A percentile compares a stretch with the other conserved stretches of the same genome.
These are phyloP conservation scores for Backusella psychrophila DNA, from an alignment of 192 early-diverging fungal species.

Conservation along the genomic window DNA sequence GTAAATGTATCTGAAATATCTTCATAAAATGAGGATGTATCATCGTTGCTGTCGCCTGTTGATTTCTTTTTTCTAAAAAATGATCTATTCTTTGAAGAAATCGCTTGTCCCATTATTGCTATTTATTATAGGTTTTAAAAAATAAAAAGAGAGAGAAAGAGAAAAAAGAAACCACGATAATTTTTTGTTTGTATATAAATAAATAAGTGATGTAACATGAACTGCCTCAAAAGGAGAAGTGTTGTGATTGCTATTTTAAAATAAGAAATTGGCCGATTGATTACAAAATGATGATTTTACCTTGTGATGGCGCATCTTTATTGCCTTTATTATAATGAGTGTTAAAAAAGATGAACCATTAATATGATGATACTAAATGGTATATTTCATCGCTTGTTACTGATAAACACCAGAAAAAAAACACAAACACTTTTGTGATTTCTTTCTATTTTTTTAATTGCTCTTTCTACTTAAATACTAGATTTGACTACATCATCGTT, in stretches of 20 bases:
- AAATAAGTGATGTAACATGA: background rate
- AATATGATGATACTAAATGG: no score
- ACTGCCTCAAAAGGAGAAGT: background rate
- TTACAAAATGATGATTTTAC: background rate
- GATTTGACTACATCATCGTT: no score
- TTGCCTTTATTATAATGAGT: no score
- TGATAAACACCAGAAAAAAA: no score
- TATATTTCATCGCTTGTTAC: no score
- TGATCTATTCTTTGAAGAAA: background rate
- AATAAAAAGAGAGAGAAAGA: background rate
- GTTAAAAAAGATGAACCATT: no score
- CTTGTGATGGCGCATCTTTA: background rate
- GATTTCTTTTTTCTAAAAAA: background rate
- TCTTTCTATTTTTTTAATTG: no score
- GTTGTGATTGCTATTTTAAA: background rate
- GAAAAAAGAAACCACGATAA: background rate
- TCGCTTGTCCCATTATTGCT: background rate
- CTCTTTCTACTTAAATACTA: no score
- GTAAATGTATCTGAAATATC: slow-evolving; percentile 29
- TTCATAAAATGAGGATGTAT: slow-evolving; percentile 1
- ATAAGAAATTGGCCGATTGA: background rate
- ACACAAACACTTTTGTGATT: no score
- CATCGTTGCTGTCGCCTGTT: background rate
- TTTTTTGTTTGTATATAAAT: background rate
- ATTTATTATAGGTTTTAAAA: background rate